Conservation (phyloP, 2,329 filamentous ascomycete genomes). For the Fusarium veterinarium region DNA sequence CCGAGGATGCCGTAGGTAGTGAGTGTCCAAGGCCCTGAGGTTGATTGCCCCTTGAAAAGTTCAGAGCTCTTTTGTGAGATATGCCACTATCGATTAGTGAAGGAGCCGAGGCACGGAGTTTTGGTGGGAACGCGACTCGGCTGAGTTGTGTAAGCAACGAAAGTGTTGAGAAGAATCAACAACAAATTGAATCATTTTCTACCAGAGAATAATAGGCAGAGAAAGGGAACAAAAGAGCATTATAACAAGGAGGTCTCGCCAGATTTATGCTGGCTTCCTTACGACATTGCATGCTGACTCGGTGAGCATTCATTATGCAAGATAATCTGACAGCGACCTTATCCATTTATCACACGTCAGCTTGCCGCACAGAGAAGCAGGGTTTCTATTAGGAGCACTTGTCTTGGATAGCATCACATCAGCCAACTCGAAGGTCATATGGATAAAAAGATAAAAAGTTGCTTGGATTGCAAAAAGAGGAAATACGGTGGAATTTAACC, state of each 20-base stretch:
- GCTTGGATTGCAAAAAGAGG: background rate
- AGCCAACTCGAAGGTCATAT: background rate
- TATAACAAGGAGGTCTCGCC: background rate
- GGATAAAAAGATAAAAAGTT: background rate
- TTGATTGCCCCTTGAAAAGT: background rate
- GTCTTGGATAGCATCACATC: background rate
- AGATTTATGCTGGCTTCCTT: background rate
- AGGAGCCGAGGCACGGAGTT: conserved; percentile 37
- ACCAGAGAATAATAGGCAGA: background rate
- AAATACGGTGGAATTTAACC: conserved; percentile 26
- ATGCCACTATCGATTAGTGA: conserved; percentile 21
- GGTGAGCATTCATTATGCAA: background rate
- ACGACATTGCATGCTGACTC: background rate
- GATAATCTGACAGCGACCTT: background rate
- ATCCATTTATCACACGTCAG: conserved; percentile 5
- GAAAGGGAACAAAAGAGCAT: background rate
- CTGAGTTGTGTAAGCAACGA: background rate
- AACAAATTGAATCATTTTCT: background rate
- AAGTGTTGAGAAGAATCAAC: conserved; percentile 14
- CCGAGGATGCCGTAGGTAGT: conserved; percentile 9
- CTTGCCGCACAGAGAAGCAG: background rate
- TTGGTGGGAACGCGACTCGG: conserved; percentile 25
- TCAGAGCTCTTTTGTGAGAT: conserved; percentile 1
- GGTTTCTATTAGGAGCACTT: background rate
- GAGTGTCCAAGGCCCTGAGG: background rate